Evolutionary conservation across 768 basidiomycete species (phyloP), one percentile per base, ranked within the genome.

Genomic region (Mycena vitilis): DNA sequence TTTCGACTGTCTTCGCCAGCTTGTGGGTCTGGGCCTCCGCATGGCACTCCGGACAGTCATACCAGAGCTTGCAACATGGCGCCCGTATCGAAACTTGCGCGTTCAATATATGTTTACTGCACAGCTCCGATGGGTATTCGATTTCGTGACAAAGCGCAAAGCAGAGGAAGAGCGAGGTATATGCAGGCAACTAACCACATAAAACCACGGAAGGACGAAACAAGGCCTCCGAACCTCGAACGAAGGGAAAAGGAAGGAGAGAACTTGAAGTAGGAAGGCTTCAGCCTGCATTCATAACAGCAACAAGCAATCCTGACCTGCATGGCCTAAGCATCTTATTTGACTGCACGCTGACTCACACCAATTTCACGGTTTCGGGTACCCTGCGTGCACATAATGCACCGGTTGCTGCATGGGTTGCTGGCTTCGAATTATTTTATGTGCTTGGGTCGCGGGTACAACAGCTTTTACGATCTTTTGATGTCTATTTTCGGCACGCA

Each of bases 11-110:
- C 79, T 89, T 92, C 9, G 80, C 77, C 37, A 99, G 83, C 2
- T 70, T 74, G 74, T 99, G 97, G 60, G 87, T 88, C 76, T 95
- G 88, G 1, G 84, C 76, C 73, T 98, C 97, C 0, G 89, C 94
- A 76, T 99, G 97, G 78, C 98, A 99, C 81, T 98, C 91, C 3
- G 96, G 83, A 75, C 97, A 99, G 83, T 99, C 98, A 76, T 89
- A 99, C 96, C 97, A 99, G 74, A 91, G 92, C 79, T 94, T 93
- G 88, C 98, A 99, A 81, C 98, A 99, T 5, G 96, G 96, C 6
- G 97, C 95, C 34, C 97, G 92, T 73, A 99, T 94, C 44, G 96
- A 87, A 25, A 98, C 98, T 81, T 99, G 97, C 0, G 94, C 95
- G 80, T 99, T 99, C 57, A 99, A 82, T 69, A 99, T 87, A 76